A percentile compares a stretch with the other conserved stretches of the same genome.
Evolutionary conservation across 2,329 filamentous ascomycete species (phyloP).

Genomic region (Paramyrothecium sp.): DNA sequence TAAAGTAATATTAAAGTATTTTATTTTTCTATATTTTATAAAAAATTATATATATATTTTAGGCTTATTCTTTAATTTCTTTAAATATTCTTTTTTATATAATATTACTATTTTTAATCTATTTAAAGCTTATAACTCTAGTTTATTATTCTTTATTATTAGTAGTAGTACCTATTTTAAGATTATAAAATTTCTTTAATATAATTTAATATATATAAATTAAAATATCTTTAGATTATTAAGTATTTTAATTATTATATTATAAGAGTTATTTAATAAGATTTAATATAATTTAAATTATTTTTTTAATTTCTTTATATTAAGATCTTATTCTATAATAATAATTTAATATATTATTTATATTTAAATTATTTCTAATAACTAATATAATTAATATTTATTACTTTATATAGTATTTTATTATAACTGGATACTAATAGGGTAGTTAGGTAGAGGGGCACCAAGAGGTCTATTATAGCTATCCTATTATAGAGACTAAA

Average conservation of each 20-base stretch:
- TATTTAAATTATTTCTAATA: no score
- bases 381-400: no score
- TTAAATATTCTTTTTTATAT: background rate
- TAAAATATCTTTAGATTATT: no score
- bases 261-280: no score
- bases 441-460: no score
- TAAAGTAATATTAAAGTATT: background rate
- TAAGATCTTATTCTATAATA: background rate
- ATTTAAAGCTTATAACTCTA: background rate
- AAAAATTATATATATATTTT: background rate
- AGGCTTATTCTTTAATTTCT: background rate
- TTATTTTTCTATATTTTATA: background rate
- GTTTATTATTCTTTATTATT: background rate
- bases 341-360: no score
- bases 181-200: background rate
- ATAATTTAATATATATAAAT: background rate
- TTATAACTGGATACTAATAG: no score
- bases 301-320: background rate
- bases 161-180: no score
- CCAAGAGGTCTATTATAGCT: background rate
- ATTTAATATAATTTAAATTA: no score
- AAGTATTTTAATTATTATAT: no score
- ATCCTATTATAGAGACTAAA: constrained; percentile 2
- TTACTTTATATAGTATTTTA: no score
- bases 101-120: background rate